Percentiles rank a stretch among this genome's conserved stretches.
Conservation (phyloP, 192 early-diverging fungal species). For the Funneliformis mosseae region DNA sequence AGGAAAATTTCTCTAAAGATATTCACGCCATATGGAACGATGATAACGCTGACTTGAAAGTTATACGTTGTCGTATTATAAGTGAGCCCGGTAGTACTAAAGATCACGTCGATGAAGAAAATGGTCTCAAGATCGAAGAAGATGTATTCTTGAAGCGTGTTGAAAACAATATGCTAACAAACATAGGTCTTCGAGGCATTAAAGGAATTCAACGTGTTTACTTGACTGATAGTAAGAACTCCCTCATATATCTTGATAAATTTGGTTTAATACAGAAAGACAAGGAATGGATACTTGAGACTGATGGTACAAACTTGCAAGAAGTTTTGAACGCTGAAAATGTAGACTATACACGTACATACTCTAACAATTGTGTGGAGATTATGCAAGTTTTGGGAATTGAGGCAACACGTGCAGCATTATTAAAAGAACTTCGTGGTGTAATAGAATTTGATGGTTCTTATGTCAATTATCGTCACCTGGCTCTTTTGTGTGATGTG, state of each 20-base stretch:
- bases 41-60: slow-evolving; percentile 86
- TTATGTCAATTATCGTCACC: slow-evolving; percentile 98
- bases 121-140: slow-evolving; percentile 59
- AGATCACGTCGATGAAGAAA: slow-evolving; percentile 67
- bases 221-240: slow-evolving; percentile 63
- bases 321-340: slow-evolving; percentile 84
- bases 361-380: slow-evolving; percentile 93
- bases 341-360: slow-evolving; percentile 79
- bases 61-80: slow-evolving; percentile 87
- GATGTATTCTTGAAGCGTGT: slow-evolving; percentile 88
- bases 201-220: slow-evolving; percentile 83
- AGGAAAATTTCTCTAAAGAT: slow-evolving; percentile 77
- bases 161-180: slow-evolving; percentile 84
- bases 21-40: slow-evolving; percentile 83
- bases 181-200: slow-evolving; percentile 88
- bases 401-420: slow-evolving; percentile 90
- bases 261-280: slow-evolving; percentile 66
- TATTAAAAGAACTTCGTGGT: slow-evolving; percentile 86
- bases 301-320: slow-evolving; percentile 89
- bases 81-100: slow-evolving; percentile 64
- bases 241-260: slow-evolving; percentile 49
- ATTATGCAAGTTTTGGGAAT: slow-evolving; percentile 93
- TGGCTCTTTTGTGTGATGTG: slow-evolving; percentile 92
- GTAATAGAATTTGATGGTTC: slow-evolving; percentile 96
- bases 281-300: slow-evolving; percentile 83